Percentiles rank a stretch among this genome's conserved stretches.
Evolutionary conservation across 345 rosid genomes (phyloP).

Genomic region (Salix dunnii): DNA sequence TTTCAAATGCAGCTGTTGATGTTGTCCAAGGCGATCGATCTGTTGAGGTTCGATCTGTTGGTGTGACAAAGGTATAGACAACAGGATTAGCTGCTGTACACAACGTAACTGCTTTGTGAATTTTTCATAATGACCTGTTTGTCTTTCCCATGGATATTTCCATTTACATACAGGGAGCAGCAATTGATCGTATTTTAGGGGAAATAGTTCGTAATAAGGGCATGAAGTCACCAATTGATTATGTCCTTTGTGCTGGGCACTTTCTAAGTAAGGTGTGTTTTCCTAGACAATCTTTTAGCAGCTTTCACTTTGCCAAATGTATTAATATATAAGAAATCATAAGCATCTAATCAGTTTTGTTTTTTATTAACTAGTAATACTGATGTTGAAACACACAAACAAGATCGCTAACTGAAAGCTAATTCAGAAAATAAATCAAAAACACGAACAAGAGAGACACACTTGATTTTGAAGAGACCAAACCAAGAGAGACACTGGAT

Average conservation of each 20-base stretch:
- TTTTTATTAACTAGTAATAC: neutral
- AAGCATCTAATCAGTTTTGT: neutral
- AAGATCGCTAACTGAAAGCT: no score
- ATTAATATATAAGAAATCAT: neutral
- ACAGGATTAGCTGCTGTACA: neutral
- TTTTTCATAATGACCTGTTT: neutral
- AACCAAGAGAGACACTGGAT: no score
- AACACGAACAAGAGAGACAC: no score
- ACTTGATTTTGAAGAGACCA: no score
- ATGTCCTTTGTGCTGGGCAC: slow-evolving; percentile 55
- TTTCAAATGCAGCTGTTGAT: slow-evolving; percentile 54
- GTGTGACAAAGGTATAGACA: slow-evolving; percentile 48
- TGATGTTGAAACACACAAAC: no score
- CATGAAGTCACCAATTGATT: slow-evolving; percentile 53
- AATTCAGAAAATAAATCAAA: no score
- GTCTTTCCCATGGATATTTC: slow-evolving; percentile 4
- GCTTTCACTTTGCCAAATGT: neutral
- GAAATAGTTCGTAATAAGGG: slow-evolving; percentile 45
- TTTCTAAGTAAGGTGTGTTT: slow-evolving; percentile 45
- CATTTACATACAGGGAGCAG: slow-evolving; percentile 47
- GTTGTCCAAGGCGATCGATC: slow-evolving; percentile 57
- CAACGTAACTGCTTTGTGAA: neutral
- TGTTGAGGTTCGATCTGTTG: slow-evolving; percentile 57
- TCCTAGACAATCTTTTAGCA: neutral
- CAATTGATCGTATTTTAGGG: slow-evolving; percentile 54